Evolutionary conservation across 768 basidiomycete genomes (phyloP).

Genomic region (Tephrocybe sp.): DNA sequence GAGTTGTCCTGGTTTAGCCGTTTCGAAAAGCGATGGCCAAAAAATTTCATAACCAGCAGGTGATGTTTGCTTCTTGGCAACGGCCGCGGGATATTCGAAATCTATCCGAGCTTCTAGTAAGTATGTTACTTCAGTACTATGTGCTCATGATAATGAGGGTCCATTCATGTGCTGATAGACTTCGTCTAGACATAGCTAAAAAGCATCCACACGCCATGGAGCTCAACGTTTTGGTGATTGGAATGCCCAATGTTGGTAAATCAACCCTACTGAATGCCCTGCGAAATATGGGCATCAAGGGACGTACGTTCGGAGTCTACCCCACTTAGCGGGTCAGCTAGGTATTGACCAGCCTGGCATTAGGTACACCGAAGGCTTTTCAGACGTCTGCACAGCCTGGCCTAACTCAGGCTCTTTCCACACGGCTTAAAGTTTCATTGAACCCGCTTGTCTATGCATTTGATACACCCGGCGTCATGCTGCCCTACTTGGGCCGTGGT

Average conservation of each 20-base stretch:
- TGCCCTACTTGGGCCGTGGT: constrained; percentile 90
- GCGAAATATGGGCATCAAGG: constrained; percentile 81
- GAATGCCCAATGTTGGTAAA: constrained; percentile 99
- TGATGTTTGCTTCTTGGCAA: constrained; percentile 75
- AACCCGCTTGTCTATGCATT: constrained; percentile 88
- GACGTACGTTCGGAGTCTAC: constrained; percentile 53
- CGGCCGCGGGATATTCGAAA: constrained; percentile 61
- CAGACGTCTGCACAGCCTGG: constrained; percentile 89
- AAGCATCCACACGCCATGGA: constrained; percentile 69
- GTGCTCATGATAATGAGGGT: constrained; percentile 3
- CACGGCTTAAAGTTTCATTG: constrained; percentile 79
- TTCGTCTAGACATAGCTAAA: constrained; percentile 61
- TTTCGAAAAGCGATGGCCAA: constrained; percentile 70
- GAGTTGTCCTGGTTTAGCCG: constrained; percentile 46
- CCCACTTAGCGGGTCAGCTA: constrained; percentile 6
- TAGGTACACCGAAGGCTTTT: constrained; percentile 85
- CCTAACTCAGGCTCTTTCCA: constrained; percentile 85
- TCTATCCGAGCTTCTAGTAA: constrained; percentile 68
- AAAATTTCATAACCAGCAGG: constrained; percentile 68
- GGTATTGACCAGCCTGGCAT: constrained; percentile 3
- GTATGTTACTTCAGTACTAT: constrained; percentile 47
- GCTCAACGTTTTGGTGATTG: constrained; percentile 89
- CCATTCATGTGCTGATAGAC: constrained; percentile 6
- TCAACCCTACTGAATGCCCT: constrained; percentile 92
- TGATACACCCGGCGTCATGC: constrained; percentile 97